Base-by-base conservation (phyloP, 129 eudicot species). In the Chrysanthemum makinoi region DNA sequence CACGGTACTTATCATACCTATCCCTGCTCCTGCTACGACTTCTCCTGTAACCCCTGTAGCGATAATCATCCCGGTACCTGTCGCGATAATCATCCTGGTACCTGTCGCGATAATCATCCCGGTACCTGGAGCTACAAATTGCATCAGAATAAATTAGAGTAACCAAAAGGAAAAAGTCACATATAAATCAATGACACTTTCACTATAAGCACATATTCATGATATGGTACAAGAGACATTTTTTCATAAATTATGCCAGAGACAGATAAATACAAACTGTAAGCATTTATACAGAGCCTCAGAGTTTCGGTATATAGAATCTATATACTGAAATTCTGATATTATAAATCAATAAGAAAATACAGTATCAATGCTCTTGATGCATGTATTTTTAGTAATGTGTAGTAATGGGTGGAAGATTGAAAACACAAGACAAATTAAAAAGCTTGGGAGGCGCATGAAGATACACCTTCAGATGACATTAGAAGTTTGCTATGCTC, bases 11-110 rank as follows among this genome's bases (percentile, higher is more conserved):
- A 65, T 72, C 86, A 67, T 84, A 78, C 79, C 95, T 78, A 61
- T 83, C 84, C 77, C 69, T 14, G 62, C 91, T 88, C 74, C 88
- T 82, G 80, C 95, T 88, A 24, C 73, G 86, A 64, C 85, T 83
- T 81, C 89, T 86, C 80, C 83, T 65, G 75, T 86, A 74, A 17
- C 75, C 83, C 61, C 87, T 65, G 17, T 76, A 82, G 51, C 83
- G 73, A 46, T 77, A 61, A 66, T 83, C 24, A 22, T 22, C 24
- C 24, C 24, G 24, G 24, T 22, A 22, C 24, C 24, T 22, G 24
- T 26, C 28, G 3, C 28, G 28, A 28, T 28, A 28, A 66, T 83
- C 84, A 77, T 88, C 87, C 28, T 75, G 80, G 75, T 74, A 52
- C 61, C 85, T 65, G 17, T 79, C 83, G 51, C 83, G 73, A 46